A percentile compares a stretch with the other conserved stretches of the same genome.
Conservation (phyloP, 192 early-diverging fungal genomes). For the Linnemannia zychae region DNA sequence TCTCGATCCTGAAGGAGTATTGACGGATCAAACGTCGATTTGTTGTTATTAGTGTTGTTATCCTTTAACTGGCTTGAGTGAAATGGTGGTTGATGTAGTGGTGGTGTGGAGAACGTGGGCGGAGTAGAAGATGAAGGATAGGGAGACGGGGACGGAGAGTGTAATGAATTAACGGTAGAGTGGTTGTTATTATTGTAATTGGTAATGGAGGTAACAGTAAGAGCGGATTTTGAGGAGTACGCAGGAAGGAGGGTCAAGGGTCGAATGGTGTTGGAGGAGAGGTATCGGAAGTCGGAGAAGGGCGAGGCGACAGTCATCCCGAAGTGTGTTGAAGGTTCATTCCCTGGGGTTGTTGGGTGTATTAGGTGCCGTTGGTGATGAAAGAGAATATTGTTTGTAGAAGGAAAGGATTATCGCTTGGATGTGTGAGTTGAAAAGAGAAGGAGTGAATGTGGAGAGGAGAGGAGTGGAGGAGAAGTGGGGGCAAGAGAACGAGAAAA, state of each 20-base stretch:
- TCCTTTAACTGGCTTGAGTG: too few relatives aligned
- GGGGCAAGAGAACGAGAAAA: too few relatives aligned
- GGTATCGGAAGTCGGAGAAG: constrained; percentile 34
- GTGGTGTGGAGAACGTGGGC: constrained; percentile 1
- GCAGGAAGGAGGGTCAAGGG: constrained; percentile 7
- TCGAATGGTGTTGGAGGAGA: constrained; percentile 10
- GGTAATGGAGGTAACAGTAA: neutral
- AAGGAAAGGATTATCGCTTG: too few relatives aligned
- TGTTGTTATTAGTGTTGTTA: constrained; percentile 8
- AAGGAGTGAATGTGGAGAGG: too few relatives aligned
- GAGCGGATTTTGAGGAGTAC: neutral
- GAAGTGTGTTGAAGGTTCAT: neutral
- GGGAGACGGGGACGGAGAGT: neutral
- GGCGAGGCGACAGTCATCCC: constrained; percentile 42
- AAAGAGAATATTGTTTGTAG: too few relatives aligned
- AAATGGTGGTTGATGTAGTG: neutral
- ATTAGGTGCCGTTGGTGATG: too few relatives aligned
- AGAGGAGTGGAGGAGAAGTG: too few relatives aligned
- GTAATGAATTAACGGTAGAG: neutral
- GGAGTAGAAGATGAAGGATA: neutral
- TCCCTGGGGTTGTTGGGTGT: too few relatives aligned
- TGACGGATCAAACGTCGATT: constrained; percentile 10
- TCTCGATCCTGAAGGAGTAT: constrained; percentile 77
- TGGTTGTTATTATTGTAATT: neutral
- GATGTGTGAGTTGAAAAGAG: too few relatives aligned